Evolutionary conservation across 257 asterid species (phyloP), one percentile per base, ranked within the genome.

Genomic region (Przewalskia tangutica): DNA sequence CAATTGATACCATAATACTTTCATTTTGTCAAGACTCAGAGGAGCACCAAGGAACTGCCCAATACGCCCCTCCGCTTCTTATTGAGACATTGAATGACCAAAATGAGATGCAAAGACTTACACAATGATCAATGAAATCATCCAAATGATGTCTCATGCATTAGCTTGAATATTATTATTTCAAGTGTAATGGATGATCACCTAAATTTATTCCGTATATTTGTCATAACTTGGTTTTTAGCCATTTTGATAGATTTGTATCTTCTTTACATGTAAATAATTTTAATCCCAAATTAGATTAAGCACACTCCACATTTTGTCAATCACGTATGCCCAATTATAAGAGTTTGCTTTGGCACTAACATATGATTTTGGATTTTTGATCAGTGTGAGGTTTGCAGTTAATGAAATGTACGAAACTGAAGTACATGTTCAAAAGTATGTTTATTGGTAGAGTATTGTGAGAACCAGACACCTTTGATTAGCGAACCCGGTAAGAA

Each of bases 1-100:
- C 99, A 3, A 91, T 96, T 34, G 99, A 96, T 77, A 94, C 99
- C 0, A 94, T 96, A 36, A 96, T 96, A 83, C 97, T 94, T 55
- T 96, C 99, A 0, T 96, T 93, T 83, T 96, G 99, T 85, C 98
- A 96, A 86, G 99, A 96, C 84, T 91, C 99, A 0, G 98, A 96
- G n/a, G 97, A 96, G 81, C 98, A 96, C 89, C 98, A 96, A 82
- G 99, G 99, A 58, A 94, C 92, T 3, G 98, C 99, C 16, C 97
- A 89, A 62, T 96, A 91, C 58, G 99, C 98, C 68, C 99, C 99
- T 71, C 98, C 97, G 0, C 89, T 96, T 88, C 95, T 96, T 32
- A 88, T 96, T 5, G 89, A 90, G 90, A 96, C 99, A 16, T 90
- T 94, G 84, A 88, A 86, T 67, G 92, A 90, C 75, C 93, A 93